phyloP scores from a whole-genome alignment of 2,329 filamentous ascomycete species.

The Xylaria sp. region DNA sequence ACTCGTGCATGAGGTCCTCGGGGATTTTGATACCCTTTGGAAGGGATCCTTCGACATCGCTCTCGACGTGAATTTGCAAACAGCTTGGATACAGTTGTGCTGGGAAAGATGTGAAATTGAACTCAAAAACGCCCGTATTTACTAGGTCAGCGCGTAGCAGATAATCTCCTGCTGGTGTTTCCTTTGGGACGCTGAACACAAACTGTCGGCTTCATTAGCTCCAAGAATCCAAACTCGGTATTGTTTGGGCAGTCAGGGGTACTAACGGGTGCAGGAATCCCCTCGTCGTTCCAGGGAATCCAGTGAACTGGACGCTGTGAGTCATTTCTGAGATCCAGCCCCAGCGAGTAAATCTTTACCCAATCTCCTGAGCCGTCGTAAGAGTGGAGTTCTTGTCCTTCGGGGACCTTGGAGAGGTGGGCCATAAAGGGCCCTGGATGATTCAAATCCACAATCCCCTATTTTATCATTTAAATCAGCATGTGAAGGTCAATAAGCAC shows the following conservation, averaged over 20 bases:
- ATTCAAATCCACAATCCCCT: slow-evolving; percentile 24
- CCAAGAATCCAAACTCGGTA: too few relatives aligned
- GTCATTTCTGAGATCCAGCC: slow-evolving; percentile 8
- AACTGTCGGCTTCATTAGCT: slow-evolving; percentile 16
- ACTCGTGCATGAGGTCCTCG: background rate
- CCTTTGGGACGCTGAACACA: slow-evolving; percentile 26
- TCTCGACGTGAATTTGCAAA: slow-evolving; percentile 19
- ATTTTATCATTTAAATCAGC: background rate
- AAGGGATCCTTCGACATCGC: slow-evolving; percentile 1
- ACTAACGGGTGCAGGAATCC: too few relatives aligned
- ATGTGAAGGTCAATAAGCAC: too few relatives aligned
- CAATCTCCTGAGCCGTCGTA: slow-evolving; percentile 32
- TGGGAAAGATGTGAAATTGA: background rate
- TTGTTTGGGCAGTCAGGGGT: too few relatives aligned
- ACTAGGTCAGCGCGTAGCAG: slow-evolving; percentile 24
- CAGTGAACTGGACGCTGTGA: background rate
- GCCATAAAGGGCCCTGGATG: slow-evolving; percentile 27
- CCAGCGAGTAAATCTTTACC: slow-evolving; percentile 30
- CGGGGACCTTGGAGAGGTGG: slow-evolving; percentile 26
- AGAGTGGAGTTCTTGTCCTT: slow-evolving; percentile 20
- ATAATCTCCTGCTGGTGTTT: slow-evolving; percentile 29
- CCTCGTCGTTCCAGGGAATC: slow-evolving; percentile 6
- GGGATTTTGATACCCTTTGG: slow-evolving; percentile 20
- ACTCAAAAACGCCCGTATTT: background rate
- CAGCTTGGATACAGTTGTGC: slow-evolving; percentile 18